Percentiles rank a stretch among this genome's conserved stretches.
Conservation (phyloP, 257 asterid genomes). For the Solanum neorickii region DNA sequence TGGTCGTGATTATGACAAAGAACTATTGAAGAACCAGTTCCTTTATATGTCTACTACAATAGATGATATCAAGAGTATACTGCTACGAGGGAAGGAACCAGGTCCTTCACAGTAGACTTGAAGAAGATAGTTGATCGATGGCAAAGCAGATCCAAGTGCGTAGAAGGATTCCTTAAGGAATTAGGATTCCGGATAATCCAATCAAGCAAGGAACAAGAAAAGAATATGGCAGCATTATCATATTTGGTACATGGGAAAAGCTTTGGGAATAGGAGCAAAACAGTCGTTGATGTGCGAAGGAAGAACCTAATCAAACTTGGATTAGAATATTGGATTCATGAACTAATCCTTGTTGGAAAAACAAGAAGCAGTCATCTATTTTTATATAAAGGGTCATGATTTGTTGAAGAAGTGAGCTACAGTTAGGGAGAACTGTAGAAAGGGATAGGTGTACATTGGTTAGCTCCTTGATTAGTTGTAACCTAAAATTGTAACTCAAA, state of each 20-base stretch:
- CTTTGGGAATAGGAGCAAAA: background rate
- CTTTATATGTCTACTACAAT: background rate
- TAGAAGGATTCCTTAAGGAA: background rate
- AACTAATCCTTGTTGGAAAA: background rate
- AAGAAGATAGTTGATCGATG: background rate
- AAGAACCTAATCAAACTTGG: background rate
- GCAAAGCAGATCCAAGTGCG: background rate
- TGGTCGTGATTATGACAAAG: background rate
- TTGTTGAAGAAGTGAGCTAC: background rate
- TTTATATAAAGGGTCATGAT: background rate
- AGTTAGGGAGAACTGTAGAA: background rate
- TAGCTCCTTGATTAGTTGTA: background rate
- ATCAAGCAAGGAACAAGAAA: background rate
- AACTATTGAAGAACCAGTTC: background rate
- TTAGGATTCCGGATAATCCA: background rate
- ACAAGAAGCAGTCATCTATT: background rate
- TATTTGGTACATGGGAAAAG: background rate
- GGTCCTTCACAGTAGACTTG: background rate
- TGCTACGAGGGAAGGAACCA: background rate
- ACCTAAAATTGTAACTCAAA: background rate
- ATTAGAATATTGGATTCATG: background rate
- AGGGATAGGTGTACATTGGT: background rate
- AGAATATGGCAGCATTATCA: background rate
- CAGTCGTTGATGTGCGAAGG: background rate
- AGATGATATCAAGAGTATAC: background rate